These are phyloP conservation scores for Calonectria honghensis DNA, from an alignment of 2,329 filamentous ascomycete species.

Conservation along the genomic window DNA sequence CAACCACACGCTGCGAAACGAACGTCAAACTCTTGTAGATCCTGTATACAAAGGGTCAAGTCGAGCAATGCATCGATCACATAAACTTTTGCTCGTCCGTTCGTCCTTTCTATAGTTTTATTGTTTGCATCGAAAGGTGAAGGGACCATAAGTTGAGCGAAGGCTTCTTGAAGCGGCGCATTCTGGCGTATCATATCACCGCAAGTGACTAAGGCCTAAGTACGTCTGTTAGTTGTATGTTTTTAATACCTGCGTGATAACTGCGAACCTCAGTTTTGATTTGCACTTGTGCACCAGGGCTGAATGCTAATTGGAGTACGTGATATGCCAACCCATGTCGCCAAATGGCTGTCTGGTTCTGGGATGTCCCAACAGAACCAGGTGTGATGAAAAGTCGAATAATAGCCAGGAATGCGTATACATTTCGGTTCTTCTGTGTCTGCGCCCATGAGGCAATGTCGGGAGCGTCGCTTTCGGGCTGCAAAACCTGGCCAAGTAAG, in stretches of 20 bases:
- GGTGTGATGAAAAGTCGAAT: slow-evolving; percentile 88
- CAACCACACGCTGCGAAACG: slow-evolving; percentile 91
- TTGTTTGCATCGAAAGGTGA: slow-evolving; percentile 69
- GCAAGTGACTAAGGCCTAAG: slow-evolving; percentile 85
- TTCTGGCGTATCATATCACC: slow-evolving; percentile 93
- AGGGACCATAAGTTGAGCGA: slow-evolving; percentile 89
- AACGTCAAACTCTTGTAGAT: slow-evolving; percentile 83
- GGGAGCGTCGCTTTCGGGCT: slow-evolving; percentile 70
- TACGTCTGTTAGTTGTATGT: slow-evolving; percentile 41
- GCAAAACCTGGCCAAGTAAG: slow-evolving; percentile 77
- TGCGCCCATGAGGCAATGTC: slow-evolving; percentile 84
- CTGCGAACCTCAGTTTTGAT: slow-evolving; percentile 85
- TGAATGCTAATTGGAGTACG: slow-evolving; percentile 89
- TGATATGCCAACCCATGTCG: slow-evolving; percentile 87
- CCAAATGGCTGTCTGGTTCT: slow-evolving; percentile 92
- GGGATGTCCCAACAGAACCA: slow-evolving; percentile 85
- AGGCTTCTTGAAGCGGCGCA: slow-evolving; percentile 86
- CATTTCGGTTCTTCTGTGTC: slow-evolving; percentile 88
- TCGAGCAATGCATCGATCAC: slow-evolving; percentile 96
- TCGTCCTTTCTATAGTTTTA: slow-evolving; percentile 64
- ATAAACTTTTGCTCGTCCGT: slow-evolving; percentile 80
- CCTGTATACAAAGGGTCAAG: slow-evolving; percentile 81
- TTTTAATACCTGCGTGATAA: background rate
- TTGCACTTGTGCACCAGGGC: slow-evolving; percentile 80
- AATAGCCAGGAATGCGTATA: slow-evolving; percentile 92